Percentiles rank a stretch among this genome's conserved stretches.
These are phyloP conservation scores for Helminthosporium solani DNA, from an alignment of 2,329 filamentous ascomycete genomes.

Conservation along the genomic window DNA sequence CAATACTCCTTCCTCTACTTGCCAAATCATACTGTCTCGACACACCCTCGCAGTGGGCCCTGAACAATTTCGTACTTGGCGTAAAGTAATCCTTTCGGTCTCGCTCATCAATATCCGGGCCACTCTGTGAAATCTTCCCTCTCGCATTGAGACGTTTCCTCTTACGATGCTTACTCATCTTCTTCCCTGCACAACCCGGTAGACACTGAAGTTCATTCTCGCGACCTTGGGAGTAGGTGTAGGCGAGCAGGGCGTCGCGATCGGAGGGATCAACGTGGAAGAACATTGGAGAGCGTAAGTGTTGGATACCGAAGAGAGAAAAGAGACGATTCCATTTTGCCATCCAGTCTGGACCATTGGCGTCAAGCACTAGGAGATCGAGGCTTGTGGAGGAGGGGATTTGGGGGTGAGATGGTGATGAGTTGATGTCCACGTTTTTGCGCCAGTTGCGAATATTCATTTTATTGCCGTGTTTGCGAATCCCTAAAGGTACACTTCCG, in stretches of 20 bases:
- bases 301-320: constrained; percentile 65
- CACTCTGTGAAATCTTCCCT: constrained; percentile 38
- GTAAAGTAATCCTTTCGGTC: constrained; percentile 51
- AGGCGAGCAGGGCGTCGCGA: constrained; percentile 70
- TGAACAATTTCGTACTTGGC: constrained; percentile 45
- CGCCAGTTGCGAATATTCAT: constrained; percentile 59
- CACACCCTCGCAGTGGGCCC: constrained; percentile 44
- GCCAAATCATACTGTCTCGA: constrained; percentile 51
- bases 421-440: constrained; percentile 40
- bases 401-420: constrained; percentile 20
- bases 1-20: constrained; percentile 49
- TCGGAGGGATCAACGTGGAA: constrained; percentile 78
- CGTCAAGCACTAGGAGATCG: constrained; percentile 63
- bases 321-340: constrained; percentile 70
- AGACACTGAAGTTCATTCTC: constrained; percentile 69
- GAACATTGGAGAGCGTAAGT: constrained; percentile 78
- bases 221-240: constrained; percentile 62
- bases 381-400: constrained; percentile 15
- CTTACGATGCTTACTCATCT: constrained; percentile 73
- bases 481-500: constrained; percentile 38
- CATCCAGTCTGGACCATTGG: constrained; percentile 65
- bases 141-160: constrained; percentile 60
- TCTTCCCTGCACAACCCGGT: constrained; percentile 72
- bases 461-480: constrained; percentile 62
- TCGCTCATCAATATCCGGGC: constrained; percentile 46